phyloP scores from a whole-genome alignment of 805 yeast species.

The Metschnikowia proteae region DNA sequence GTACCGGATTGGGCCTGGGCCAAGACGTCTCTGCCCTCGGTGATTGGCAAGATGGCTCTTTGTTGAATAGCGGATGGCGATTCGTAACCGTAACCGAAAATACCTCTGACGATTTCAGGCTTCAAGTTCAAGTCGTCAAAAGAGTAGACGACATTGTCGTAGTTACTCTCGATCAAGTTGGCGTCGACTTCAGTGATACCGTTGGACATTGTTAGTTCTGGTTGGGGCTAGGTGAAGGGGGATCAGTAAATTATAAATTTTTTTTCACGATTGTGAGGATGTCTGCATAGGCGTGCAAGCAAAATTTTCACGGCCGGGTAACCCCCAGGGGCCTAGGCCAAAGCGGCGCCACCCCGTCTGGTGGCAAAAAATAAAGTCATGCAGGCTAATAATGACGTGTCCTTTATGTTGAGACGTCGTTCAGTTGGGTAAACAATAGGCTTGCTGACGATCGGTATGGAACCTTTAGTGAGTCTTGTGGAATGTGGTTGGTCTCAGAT shows the following conservation, averaged over 20 bases:
- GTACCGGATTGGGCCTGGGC: constrained; percentile 92
- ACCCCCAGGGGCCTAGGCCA: constrained; percentile 6
- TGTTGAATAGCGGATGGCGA: constrained; percentile 80
- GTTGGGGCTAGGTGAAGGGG: constrained; percentile 6
- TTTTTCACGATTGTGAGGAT: constrained; percentile 10
- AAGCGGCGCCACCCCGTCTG: background rate
- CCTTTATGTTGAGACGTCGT: background rate
- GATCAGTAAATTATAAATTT: constrained; percentile 3
- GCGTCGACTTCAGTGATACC: constrained; percentile 78
- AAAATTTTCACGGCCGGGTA: constrained; percentile 21
- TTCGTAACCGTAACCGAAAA: constrained; percentile 79
- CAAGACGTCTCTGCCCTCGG: constrained; percentile 65
- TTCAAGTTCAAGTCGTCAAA: constrained; percentile 76
- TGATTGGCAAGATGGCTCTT: constrained; percentile 74
- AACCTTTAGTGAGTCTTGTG: background rate
- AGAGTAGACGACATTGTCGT: constrained; percentile 77
- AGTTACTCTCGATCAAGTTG: constrained; percentile 86
- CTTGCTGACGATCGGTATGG: background rate
- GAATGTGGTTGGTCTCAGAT: background rate
- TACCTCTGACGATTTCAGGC: constrained; percentile 68
- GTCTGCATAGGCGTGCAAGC: constrained; percentile 13
- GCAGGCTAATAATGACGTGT: background rate
- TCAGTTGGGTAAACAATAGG: background rate
- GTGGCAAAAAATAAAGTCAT: background rate
- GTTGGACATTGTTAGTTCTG: constrained; percentile 47